These are phyloP conservation scores for Inga oerstediana DNA, from an alignment of 306 rosid genomes.

Conservation along the genomic window DNA sequence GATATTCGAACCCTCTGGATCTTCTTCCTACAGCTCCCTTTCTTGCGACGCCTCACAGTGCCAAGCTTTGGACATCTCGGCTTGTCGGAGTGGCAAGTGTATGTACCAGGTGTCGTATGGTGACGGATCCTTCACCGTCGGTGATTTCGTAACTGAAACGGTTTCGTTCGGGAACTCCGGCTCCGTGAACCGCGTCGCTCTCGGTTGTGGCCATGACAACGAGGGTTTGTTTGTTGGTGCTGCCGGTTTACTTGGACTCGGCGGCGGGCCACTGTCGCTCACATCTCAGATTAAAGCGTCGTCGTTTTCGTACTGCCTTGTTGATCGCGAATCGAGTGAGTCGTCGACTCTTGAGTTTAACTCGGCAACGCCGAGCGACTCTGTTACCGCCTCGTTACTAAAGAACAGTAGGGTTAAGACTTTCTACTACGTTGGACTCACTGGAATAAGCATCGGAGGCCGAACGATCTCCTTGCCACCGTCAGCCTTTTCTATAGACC, in stretches of 20 bases:
- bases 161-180: constrained; percentile 71
- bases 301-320: constrained; percentile 84
- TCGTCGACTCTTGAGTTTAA: constrained; percentile 89
- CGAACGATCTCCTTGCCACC: constrained; percentile 45
- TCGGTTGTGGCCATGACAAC: constrained; percentile 91
- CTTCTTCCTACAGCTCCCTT: constrained; percentile 55
- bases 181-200: constrained; percentile 42
- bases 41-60: constrained; percentile 67
- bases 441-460: constrained; percentile 83
- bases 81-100: constrained; percentile 54
- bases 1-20: constrained; percentile 58
- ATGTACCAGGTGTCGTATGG: constrained; percentile 87
- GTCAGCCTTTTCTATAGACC: constrained; percentile 45
- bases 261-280: constrained; percentile 71
- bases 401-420: constrained; percentile 44
- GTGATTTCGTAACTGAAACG: constrained; percentile 71
- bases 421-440: constrained; percentile 63
- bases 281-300: constrained; percentile 69
- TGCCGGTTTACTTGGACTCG: constrained; percentile 90
- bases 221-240: constrained; percentile 80
- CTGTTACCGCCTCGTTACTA: constrained; percentile 55
- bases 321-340: constrained; percentile 69
- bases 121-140: constrained; percentile 86
- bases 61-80: constrained; percentile 42
- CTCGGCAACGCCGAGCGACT: constrained; percentile 64